A percentile compares a stretch with the other conserved stretches of the same genome.
These are phyloP conservation scores for Guadua angustifolia DNA, from an alignment of 176 grass and related monocot genomes.

Conservation along the genomic window DNA sequence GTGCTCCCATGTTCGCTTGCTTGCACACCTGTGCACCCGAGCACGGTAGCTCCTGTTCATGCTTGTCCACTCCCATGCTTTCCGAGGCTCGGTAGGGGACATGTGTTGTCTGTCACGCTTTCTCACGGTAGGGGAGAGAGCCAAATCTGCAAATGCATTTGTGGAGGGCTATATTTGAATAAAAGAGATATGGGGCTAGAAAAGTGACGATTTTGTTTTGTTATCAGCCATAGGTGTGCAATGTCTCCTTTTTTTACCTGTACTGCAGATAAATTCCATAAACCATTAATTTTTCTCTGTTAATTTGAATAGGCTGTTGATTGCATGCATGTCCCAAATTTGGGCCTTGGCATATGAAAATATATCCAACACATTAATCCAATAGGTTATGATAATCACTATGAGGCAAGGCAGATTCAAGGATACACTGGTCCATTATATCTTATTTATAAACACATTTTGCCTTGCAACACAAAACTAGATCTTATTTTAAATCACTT, in stretches of 20 bases:
- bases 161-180: no score
- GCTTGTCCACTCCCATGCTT: no score
- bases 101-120: no score
- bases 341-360: not conserved
- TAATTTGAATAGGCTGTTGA: not conserved
- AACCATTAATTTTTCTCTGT: not conserved
- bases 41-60: no score
- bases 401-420: not conserved
- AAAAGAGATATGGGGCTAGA: no score
- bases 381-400: not conserved
- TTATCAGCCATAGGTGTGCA: slow-evolving; percentile 86
- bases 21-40: no score
- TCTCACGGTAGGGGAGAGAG: no score
- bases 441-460: not conserved
- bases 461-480: no score
- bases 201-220: slow-evolving; percentile 58
- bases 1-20: no score
- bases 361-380: not conserved
- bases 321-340: not conserved
- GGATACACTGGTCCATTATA: not conserved
- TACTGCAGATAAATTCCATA: not conserved
- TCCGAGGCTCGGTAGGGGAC: no score
- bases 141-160: no score
- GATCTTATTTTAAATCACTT: no score
- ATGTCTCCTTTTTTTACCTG: not conserved